Conservation (phyloP, 2,329 filamentous ascomycete species). For the Cladosporium oxysporum region DNA sequence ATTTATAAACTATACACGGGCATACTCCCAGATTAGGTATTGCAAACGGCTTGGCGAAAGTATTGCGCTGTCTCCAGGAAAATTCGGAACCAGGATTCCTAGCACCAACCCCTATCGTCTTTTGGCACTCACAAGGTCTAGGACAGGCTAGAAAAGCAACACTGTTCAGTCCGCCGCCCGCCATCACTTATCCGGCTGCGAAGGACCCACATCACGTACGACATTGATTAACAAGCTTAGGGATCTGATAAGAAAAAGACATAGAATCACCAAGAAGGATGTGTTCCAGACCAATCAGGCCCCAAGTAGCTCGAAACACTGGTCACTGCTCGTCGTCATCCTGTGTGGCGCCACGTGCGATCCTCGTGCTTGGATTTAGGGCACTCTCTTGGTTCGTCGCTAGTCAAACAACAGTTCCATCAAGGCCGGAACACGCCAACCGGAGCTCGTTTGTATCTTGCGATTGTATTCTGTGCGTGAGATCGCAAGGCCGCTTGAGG, state of each 20-base stretch:
- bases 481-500: conserved; percentile 4
- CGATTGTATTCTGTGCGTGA: neutral
- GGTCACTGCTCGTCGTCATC: neutral
- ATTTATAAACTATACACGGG: neutral
- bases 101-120: neutral
- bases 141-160: neutral
- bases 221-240: conserved; percentile 2
- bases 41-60: neutral
- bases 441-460: neutral
- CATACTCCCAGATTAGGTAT: neutral
- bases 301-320: neutral
- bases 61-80: neutral
- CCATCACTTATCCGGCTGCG: neutral
- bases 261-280: neutral
- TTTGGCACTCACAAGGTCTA: neutral
- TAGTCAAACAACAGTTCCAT: conserved; percentile 12
- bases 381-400: neutral
- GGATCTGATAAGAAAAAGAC: conserved; percentile 1
- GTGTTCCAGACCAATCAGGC: conserved; percentile 1
- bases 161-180: neutral
- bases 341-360: conserved; percentile 3
- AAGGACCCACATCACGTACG: neutral
- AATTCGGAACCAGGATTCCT: neutral
- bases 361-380: neutral
- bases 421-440: neutral